phyloP scores from a whole-genome alignment of 129 eudicot genomes.

The sunflower (Helianthus annuus) region HanXRQr2.0-SUNRISE NC_035433.2:136342529-136343028 shows the following conservation, averaged over 20 bases:
- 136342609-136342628: neutral
- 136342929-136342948: slow-evolving; percentile 1
- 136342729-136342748: neutral
- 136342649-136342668: neutral
- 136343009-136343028: neutral
- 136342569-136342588: neutral
- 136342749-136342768: slow-evolving; percentile 2
- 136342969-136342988: neutral
- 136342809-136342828: slow-evolving; percentile 2
- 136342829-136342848: neutral
- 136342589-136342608: neutral
- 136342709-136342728: neutral
- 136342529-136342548: neutral
- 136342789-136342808: neutral
- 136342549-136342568: neutral
- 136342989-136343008: neutral
- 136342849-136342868: neutral
- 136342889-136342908: slow-evolving; percentile 1
- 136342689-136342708: neutral
- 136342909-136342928: neutral
- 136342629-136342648: neutral
- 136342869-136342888: neutral
- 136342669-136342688: neutral
- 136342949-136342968: neutral
- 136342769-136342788: neutral